Evolutionary conservation across 2,329 filamentous ascomycete species (phyloP).

Genomic region (Hypomyces rosellus): DNA sequence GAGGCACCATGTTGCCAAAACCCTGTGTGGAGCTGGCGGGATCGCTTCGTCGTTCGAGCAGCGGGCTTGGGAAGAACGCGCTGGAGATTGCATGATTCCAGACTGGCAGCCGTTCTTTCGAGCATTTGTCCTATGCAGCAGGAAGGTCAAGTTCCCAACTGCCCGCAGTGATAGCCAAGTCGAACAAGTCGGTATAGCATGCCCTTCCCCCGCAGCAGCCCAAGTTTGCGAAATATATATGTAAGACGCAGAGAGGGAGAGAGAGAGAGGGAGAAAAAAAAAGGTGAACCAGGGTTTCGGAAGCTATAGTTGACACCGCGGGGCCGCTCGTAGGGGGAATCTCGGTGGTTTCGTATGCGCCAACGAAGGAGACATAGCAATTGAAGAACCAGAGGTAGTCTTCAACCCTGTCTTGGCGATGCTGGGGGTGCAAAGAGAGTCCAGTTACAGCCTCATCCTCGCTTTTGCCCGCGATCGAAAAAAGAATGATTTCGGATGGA

Average conservation of each 20-base stretch:
- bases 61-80: slow-evolving; percentile 39
- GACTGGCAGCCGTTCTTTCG: slow-evolving; percentile 49
- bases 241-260: too few species aligned
- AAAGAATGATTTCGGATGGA: slow-evolving; percentile 9
- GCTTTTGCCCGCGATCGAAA: slow-evolving; percentile 10
- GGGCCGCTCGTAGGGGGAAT: background rate
- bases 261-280: background rate
- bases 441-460: slow-evolving; percentile 9
- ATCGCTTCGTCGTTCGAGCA: slow-evolving; percentile 30
- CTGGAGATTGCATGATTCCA: slow-evolving; percentile 51
- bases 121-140: slow-evolving; percentile 38
- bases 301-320: background rate
- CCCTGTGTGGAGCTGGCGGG: slow-evolving; percentile 39
- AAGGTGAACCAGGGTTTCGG: background rate
- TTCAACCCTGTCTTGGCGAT: background rate
- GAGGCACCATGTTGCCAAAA: slow-evolving; percentile 52
- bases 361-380: slow-evolving; percentile 9
- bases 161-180: slow-evolving; percentile 2
- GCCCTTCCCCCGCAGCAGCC: slow-evolving; percentile 6
- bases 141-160: slow-evolving; percentile 3
- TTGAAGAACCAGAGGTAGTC: background rate
- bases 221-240: too few species aligned
- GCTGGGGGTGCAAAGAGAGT: background rate
- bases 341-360: background rate
- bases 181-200: slow-evolving; percentile 3